Evolutionary conservation across 1,139 yeast species (phyloP), one percentile per base, ranked within the genome.

Genomic region (Kurtzmaniella quercitrusa): DNA sequence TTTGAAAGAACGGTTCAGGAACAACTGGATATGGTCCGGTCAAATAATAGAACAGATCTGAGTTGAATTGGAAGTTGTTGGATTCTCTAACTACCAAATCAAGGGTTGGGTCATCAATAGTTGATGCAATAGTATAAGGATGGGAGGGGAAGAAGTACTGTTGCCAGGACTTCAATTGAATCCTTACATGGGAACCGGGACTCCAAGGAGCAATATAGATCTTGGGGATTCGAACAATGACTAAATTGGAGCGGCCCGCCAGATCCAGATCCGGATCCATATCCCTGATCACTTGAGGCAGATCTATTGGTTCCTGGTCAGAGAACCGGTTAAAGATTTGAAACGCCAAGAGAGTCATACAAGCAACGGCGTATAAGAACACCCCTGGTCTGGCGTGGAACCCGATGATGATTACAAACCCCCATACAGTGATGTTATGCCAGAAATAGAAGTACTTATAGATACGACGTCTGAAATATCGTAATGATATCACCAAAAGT

Each of bases 401-500:
- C 11, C 55, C 49, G 15, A 68, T 64, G n/a, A 66, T 47, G 4
- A 53, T 49, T 19, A 69, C 57, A 53, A 71, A 65, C 2, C 57
- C 25, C 51, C 60, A 54, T 5, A 63, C 54, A 4, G 71, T 57
- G 12, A 62, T 39, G 41, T 68, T 67, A 48, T 73, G 78, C 23
- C 60, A 37, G 18, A 66, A 27, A 49, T 70, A 73, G 49, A 73
- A 73, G 7, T 51, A 40, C 14, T 51, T 48, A 48, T 73, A 73
- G 43, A 46, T 57, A 45, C 52, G 52, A 14, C 52, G 46, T 41
- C 68, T 52, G 42, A 60, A 52, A 17, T 44, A 44, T 39, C 70
- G 68, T 44, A 88, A 56, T 3, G 94, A 85, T 0, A 85, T 59
- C 1, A 82, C 46, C 2, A 72, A 63, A 11, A 89, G 70, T 0